Percentiles rank a stretch among this genome's conserved stretches.
Conservation (phyloP, 495 filamentous ascomycete genomes). For the Penicillium malachiteum region DNA sequence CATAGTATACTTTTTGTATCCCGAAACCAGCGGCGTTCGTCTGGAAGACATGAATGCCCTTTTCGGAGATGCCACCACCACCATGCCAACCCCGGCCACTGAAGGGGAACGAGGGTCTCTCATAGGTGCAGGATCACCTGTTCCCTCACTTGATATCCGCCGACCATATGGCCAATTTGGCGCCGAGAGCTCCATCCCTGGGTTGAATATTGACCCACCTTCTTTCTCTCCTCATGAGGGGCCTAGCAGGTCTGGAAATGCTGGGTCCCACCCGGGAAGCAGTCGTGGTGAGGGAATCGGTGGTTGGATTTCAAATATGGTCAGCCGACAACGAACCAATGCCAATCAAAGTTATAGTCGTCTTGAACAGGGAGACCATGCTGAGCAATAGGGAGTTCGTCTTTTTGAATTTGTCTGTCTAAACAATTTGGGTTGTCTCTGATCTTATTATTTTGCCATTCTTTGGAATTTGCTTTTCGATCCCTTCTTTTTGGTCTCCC, state of each 20-base stretch:
- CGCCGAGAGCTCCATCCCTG: slow-evolving; percentile 64
- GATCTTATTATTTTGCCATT: background rate
- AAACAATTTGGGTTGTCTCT: background rate
- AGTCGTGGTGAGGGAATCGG: slow-evolving; percentile 55
- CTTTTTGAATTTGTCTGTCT: background rate
- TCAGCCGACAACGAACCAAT: slow-evolving; percentile 51
- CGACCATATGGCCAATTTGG: slow-evolving; percentile 50
- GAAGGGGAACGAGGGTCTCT: slow-evolving; percentile 74
- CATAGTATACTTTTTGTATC: slow-evolving; percentile 92
- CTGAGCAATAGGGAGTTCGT: slow-evolving; percentile 19
- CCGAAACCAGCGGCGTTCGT: slow-evolving; percentile 90
- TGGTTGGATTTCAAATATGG: slow-evolving; percentile 69
- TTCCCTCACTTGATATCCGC: slow-evolving; percentile 74
- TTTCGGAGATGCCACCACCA: slow-evolving; percentile 84
- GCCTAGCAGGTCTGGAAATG: slow-evolving; percentile 46
- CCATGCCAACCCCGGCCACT: slow-evolving; percentile 68
- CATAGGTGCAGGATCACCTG: slow-evolving; percentile 68
- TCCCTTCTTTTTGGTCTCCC: background rate
- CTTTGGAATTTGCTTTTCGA: background rate
- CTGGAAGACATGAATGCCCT: slow-evolving; percentile 93
- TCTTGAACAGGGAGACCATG: slow-evolving; percentile 64
- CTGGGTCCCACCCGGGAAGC: slow-evolving; percentile 27
- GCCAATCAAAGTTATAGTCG: slow-evolving; percentile 57
- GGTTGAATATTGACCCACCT: slow-evolving; percentile 71
- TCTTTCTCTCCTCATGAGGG: slow-evolving; percentile 39